phyloP scores from a whole-genome alignment of 306 rosid genomes.

The Clitoria ternatea region DNA sequence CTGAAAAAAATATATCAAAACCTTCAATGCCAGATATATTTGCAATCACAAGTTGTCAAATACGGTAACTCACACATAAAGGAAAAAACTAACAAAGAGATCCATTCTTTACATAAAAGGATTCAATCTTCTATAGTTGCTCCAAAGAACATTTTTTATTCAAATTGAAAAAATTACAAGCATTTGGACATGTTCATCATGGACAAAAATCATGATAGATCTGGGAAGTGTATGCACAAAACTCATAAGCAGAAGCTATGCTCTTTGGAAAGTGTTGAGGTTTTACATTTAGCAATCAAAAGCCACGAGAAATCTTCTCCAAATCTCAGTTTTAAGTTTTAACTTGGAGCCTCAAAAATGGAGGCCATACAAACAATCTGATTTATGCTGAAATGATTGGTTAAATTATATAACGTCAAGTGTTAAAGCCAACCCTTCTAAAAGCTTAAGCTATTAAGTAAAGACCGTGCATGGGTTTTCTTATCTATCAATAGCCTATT shows the following conservation, averaged over 20 bases:
- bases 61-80: slow-evolving; percentile 7
- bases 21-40: not conserved
- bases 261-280: not conserved
- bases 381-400: not conserved
- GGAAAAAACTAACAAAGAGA: slow-evolving; percentile 22
- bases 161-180: slow-evolving; percentile 1
- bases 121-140: not conserved
- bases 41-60: slow-evolving; percentile 20
- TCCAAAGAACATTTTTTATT: slow-evolving; percentile 11
- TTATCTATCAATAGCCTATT: not conserved
- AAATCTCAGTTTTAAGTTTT: not conserved
- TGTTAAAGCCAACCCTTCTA: not conserved
- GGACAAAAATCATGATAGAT: not conserved
- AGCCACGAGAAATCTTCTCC: not conserved
- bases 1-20: slow-evolving; percentile 40
- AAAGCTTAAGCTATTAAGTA: not conserved
- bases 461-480: not conserved
- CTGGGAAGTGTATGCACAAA: too few species aligned
- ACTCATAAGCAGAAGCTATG: not conserved
- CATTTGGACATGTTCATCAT: not conserved
- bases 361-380: slow-evolving; percentile 1
- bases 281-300: not conserved
- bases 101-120: not conserved
- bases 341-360: not conserved
- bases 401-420: not conserved